Conservation (phyloP, 75 land plant species). For the Gnetum montanum region DNA sequence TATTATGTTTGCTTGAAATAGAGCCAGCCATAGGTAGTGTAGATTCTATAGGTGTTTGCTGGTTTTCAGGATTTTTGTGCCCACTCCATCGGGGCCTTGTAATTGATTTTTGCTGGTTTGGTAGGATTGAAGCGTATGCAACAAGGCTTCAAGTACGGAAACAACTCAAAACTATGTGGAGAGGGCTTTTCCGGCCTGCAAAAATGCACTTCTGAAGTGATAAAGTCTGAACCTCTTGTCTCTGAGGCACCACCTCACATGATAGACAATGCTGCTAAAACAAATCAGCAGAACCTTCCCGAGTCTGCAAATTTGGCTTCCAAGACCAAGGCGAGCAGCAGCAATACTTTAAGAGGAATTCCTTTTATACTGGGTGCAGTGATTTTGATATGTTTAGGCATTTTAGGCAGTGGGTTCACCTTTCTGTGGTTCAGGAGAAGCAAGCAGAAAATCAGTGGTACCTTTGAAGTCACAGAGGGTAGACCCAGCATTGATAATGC, state of each 20-base stretch:
- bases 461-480: slow-evolving; percentile 32
- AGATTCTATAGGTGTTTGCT: too few relatives aligned
- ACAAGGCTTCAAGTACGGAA: slow-evolving; percentile 50
- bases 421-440: slow-evolving; percentile 52
- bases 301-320: slow-evolving; percentile 35
- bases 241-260: slow-evolving; percentile 4
- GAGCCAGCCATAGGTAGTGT: too few relatives aligned
- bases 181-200: slow-evolving; percentile 29
- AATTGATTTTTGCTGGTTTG: too few relatives aligned
- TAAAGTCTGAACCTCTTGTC: slow-evolving; percentile 31
- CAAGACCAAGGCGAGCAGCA: slow-evolving; percentile 11
- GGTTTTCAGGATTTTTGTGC: too few relatives aligned
- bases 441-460: slow-evolving; percentile 51
- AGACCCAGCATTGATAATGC: slow-evolving; percentile 27
- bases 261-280: neutral
- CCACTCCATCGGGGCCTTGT: too few relatives aligned
- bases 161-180: slow-evolving; percentile 73
- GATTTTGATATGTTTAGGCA: slow-evolving; percentile 20
- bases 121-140: slow-evolving; percentile 53
- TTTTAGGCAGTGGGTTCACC: slow-evolving; percentile 17
- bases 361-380: slow-evolving; percentile 23
- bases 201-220: slow-evolving; percentile 18
- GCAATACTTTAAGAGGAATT: too few relatives aligned
- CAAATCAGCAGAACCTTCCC: slow-evolving; percentile 18
- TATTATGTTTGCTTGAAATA: too few relatives aligned